Evolutionary conservation across 768 basidiomycete species (phyloP).

Genomic region (Chalciporus pseudorubinellus): DNA sequence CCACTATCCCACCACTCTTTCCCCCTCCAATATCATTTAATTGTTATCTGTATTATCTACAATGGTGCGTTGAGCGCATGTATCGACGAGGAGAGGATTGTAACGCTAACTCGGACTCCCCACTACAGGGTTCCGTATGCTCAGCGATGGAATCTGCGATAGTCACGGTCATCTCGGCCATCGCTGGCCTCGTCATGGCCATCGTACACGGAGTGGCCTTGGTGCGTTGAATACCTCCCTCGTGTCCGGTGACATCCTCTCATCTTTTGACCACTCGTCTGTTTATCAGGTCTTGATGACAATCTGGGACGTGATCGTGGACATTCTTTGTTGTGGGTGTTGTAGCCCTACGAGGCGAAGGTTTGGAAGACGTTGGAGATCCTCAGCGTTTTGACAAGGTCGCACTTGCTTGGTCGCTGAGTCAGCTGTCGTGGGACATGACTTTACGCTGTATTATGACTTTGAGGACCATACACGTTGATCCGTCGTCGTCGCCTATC

Average conservation of each 20-base stretch:
- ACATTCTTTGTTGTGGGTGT: constrained; percentile 43
- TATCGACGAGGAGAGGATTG: background rate
- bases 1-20: too few species aligned
- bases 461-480: too few species aligned
- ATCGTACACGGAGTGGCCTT: constrained; percentile 58
- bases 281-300: constrained; percentile 55
- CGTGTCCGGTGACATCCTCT: background rate
- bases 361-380: background rate
- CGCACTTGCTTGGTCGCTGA: too few species aligned
- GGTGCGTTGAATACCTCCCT: constrained; percentile 36
- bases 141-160: constrained; percentile 64
- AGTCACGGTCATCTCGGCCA: constrained; percentile 56
- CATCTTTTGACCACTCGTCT: background rate
- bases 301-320: constrained; percentile 60
- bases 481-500: too few species aligned
- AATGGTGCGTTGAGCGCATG: constrained; percentile 1
- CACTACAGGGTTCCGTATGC: constrained; percentile 52
- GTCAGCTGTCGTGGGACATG: background rate
- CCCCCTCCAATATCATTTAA: too few species aligned
- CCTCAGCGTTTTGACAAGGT: background rate
- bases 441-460: too few species aligned
- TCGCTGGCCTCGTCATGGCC: constrained; percentile 47
- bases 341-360: constrained; percentile 21
- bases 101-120: background rate
- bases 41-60: background rate